These are phyloP conservation scores for Oenanthe sinensis DNA, from an alignment of 129 eudicot species.

Conservation along the genomic window DNA sequence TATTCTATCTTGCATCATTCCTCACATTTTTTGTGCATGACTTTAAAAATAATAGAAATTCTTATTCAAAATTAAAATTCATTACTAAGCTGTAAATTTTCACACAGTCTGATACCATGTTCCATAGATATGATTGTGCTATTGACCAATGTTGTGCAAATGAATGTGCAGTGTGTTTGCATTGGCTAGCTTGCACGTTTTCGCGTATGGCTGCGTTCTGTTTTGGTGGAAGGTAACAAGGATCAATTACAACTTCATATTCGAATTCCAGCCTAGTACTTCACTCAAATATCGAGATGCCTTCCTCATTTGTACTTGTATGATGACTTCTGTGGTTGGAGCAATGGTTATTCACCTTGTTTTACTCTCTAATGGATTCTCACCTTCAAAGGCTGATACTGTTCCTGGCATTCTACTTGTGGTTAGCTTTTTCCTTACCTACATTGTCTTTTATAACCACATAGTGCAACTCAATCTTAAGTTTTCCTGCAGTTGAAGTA, in stretches of 20 bases:
- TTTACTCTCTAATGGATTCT: slow-evolving; percentile 49
- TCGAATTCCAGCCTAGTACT: slow-evolving; percentile 61
- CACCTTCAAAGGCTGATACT: slow-evolving; percentile 53
- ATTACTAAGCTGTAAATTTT: too few relatives aligned
- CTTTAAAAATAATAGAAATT: neutral
- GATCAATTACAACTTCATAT: slow-evolving; percentile 82
- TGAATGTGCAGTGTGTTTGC: slow-evolving; percentile 71
- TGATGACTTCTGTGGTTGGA: slow-evolving; percentile 81
- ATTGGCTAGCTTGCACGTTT: slow-evolving; percentile 73
- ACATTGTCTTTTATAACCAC: neutral
- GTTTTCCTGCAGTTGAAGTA: too few relatives aligned
- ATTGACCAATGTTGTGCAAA: neutral
- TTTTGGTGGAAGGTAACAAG: slow-evolving; percentile 85
- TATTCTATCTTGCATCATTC: neutral
- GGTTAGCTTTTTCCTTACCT: slow-evolving; percentile 29
- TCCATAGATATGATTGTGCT: neutral
- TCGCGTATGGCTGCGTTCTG: slow-evolving; percentile 92
- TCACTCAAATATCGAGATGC: slow-evolving; percentile 82
- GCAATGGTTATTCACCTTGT: slow-evolving; percentile 86
- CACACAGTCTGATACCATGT: too few relatives aligned
- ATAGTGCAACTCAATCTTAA: too few relatives aligned
- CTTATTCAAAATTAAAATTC: too few relatives aligned
- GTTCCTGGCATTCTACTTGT: slow-evolving; percentile 75
- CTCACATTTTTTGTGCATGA: neutral
- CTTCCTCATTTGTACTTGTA: slow-evolving; percentile 70